Evolutionary conservation across 1,284 basidiomycete species (phyloP), one percentile per base, ranked within the genome.

Genomic region (Pseudozyma pruni): DNA sequence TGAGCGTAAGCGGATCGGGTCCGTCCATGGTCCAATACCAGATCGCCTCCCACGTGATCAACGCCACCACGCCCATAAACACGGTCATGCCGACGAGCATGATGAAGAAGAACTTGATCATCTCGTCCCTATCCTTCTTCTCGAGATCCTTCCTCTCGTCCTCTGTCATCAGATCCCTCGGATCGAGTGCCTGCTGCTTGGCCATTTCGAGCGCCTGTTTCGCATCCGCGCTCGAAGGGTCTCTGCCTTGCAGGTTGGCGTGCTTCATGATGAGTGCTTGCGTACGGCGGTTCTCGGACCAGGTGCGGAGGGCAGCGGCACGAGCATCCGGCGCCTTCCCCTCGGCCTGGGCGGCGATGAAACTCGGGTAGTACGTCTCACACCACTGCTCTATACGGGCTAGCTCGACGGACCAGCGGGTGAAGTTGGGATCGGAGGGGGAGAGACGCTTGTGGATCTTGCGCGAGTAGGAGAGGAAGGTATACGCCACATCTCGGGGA

Each of bases 401-500:
- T 3, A 82, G 45, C 52, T 80, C 78, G 9, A 81, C 64, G 16
- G 58, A 53, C 81, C 81, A 82, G 8, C 66, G 63, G 4, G 66
- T 35, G 53, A 91, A 94, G 84, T 90, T 93, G 38, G 94, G 94
- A 83, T 98, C 95, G 48, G 89, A 86, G 10, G 91, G 89, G 23
- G 86, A 82, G 0, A 92, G 88, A 77, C 91, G 91, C 22, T 87
- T 85, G 83, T 97, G 94, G 67, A 98, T 97, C 70, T 86, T 86
- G 31, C 90, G 88, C 0, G 90, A 88, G 79, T 91, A 93, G 23
- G 90, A 87, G 20, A 89, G 88, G 87, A 98, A 98, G 69, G 94
- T 90, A 79, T 90, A 87, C 0, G 93, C 89, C 1, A 98, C 93
- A 75, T 98, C 94, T 32, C 93, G 87, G 0, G 93, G 92, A 84